These are phyloP conservation scores for Chaetomium fimeti DNA, from an alignment of 495 filamentous ascomycete genomes.

Conservation along the genomic window DNA sequence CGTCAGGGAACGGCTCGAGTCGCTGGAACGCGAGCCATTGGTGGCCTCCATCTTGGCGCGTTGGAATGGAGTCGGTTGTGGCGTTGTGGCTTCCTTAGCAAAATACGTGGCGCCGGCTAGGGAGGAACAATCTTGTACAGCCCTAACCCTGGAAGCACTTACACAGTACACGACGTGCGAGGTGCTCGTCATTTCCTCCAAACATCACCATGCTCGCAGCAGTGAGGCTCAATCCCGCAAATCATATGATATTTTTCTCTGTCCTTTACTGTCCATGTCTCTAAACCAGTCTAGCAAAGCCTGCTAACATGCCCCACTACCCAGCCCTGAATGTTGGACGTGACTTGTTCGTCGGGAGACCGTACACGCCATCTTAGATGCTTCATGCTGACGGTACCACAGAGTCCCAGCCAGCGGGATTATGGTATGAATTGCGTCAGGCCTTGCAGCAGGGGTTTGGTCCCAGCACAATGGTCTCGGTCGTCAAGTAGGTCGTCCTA, in stretches of 20 bases:
- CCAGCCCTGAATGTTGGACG: too few species aligned
- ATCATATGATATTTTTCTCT: too few species aligned
- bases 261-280: too few species aligned
- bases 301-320: too few species aligned
- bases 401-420: background rate
- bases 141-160: background rate
- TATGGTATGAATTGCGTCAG: background rate
- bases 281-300: too few species aligned
- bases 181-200: background rate
- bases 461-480: too few species aligned
- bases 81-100: background rate
- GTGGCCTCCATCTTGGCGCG: slow-evolving; percentile 6
- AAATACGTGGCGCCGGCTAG: background rate
- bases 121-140: background rate
- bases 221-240: too few species aligned
- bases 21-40: background rate
- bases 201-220: background rate
- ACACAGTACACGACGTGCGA: background rate
- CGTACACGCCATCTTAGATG: too few species aligned
- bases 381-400: too few species aligned
- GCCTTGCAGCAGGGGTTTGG: too few species aligned
- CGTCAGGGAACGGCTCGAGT: slow-evolving; percentile 6
- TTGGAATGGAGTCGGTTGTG: background rate
- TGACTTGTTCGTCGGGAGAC: too few species aligned
- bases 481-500: too few species aligned